Evolutionary conservation across 768 basidiomycete genomes (phyloP).

Genomic region (Panus rudis): DNA sequence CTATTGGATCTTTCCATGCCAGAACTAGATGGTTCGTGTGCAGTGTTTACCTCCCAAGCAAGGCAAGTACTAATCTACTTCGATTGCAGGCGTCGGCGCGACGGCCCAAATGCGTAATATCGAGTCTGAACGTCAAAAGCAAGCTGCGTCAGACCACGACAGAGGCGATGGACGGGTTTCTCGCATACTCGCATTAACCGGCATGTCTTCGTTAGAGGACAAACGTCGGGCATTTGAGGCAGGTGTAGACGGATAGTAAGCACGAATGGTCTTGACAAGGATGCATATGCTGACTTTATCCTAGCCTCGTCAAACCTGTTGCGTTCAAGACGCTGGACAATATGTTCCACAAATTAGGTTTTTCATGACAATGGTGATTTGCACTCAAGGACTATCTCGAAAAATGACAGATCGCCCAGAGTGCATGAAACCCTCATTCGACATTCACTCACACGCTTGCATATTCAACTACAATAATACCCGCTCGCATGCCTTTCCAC

Average conservation of each 20-base stretch:
- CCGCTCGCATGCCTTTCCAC: no score
- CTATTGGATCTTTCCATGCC: constrained; percentile 92
- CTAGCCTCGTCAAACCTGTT: constrained; percentile 88
- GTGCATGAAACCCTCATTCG: no score
- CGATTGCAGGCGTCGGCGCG: constrained; percentile 64
- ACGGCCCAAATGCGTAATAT: constrained; percentile 76
- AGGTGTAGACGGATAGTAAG: constrained; percentile 93
- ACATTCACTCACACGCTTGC: no score
- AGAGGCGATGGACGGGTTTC: constrained; percentile 19
- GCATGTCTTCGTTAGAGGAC: constrained; percentile 90
- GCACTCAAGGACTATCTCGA: not conserved
- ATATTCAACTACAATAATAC: no score
- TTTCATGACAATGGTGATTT: no score
- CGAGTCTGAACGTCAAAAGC: constrained; percentile 39
- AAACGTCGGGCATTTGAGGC: constrained; percentile 87
- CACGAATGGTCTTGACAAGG: constrained; percentile 14
- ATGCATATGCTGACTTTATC: constrained; percentile 1
- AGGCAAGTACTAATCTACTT: constrained; percentile 2
- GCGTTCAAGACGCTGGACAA: constrained; percentile 87
- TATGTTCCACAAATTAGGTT: constrained; percentile 71
- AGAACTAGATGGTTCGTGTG: constrained; percentile 66
- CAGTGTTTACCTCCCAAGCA: no score
- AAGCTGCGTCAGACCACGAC: constrained; percentile 11
- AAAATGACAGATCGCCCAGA: no score
- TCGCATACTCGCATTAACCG: constrained; percentile 83